Percentiles rank a stretch among this genome's conserved stretches.
Evolutionary conservation across 768 basidiomycete genomes (phyloP).

Genomic region (Phlebiopsis gigantea): DNA sequence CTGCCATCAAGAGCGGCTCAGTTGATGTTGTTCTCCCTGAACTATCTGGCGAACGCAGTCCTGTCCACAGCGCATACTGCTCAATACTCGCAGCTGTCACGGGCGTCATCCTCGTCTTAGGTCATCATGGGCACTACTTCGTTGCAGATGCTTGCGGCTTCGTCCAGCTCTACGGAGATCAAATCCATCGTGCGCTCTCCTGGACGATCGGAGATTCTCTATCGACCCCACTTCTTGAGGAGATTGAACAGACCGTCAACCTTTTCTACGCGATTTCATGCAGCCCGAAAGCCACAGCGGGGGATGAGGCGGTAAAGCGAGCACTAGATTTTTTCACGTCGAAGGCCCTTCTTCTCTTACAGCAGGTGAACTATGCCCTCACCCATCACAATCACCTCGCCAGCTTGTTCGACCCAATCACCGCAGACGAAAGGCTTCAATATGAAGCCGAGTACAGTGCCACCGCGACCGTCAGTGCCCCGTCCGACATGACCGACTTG

Average conservation of each 20-base stretch:
- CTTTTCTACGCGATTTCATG: constrained; percentile 73
- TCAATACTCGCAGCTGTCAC: constrained; percentile 78
- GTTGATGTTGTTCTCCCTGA: constrained; percentile 66
- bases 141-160: constrained; percentile 83
- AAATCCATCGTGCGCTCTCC: constrained; percentile 68
- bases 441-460: constrained; percentile 55
- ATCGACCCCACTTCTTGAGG: constrained; percentile 73
- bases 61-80: constrained; percentile 79
- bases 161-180: constrained; percentile 78
- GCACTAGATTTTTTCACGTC: constrained; percentile 66
- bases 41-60: constrained; percentile 69
- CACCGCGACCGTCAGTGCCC: constrained; percentile 26
- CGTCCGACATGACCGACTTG: constrained; percentile 50
- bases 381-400: constrained; percentile 89
- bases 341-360: constrained; percentile 68
- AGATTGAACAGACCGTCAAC: constrained; percentile 74
- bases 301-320: constrained; percentile 49
- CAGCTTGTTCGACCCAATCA: constrained; percentile 74
- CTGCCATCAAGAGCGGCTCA: constrained; percentile 68
- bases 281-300: constrained; percentile 36
- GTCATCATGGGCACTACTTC: constrained; percentile 70
- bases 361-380: constrained; percentile 85
- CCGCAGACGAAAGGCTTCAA: constrained; percentile 62
- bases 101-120: constrained; percentile 58
- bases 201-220: constrained; percentile 82